These are phyloP conservation scores for Macroventuria anomochaeta DNA, from an alignment of 2,329 filamentous ascomycete genomes.

Conservation along the genomic window DNA sequence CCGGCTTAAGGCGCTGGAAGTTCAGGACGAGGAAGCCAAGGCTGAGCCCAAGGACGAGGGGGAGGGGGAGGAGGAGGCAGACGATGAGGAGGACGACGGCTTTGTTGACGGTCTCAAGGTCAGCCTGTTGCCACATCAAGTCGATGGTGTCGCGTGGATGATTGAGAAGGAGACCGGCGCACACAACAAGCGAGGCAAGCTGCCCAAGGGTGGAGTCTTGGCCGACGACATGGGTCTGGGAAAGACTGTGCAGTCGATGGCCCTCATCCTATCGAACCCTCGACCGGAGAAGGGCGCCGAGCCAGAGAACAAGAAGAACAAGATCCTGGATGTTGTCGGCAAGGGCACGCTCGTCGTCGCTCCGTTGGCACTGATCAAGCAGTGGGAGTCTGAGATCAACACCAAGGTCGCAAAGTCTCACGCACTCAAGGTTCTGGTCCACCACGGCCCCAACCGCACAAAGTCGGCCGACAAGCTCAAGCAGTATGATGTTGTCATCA, in stretches of 20 bases:
- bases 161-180: slow-evolving; percentile 86
- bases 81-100: slow-evolving; percentile 63
- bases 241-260: slow-evolving; percentile 93
- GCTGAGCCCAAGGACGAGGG: slow-evolving; percentile 53
- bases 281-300: slow-evolving; percentile 64
- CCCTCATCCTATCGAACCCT: slow-evolving; percentile 82
- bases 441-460: slow-evolving; percentile 86
- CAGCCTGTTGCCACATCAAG: slow-evolving; percentile 88
- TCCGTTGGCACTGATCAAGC: slow-evolving; percentile 90
- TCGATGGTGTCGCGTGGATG: slow-evolving; percentile 96
- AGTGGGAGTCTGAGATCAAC: slow-evolving; percentile 94
- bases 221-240: slow-evolving; percentile 98
- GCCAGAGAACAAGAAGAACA: slow-evolving; percentile 63
- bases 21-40: slow-evolving; percentile 59
- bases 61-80: slow-evolving; percentile 52
- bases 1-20: slow-evolving; percentile 53
- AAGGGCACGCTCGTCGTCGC: slow-evolving; percentile 91
- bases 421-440: slow-evolving; percentile 80
- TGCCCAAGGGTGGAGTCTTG: slow-evolving; percentile 91
- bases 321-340: slow-evolving; percentile 70
- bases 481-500: slow-evolving; percentile 92
- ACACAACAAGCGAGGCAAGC: slow-evolving; percentile 76
- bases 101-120: slow-evolving; percentile 82
- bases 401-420: slow-evolving; percentile 76
- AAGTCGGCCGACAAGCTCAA: slow-evolving; percentile 79